Evolutionary conservation across 345 rosid species (phyloP).

Genomic region (Acer negundo): DNA sequence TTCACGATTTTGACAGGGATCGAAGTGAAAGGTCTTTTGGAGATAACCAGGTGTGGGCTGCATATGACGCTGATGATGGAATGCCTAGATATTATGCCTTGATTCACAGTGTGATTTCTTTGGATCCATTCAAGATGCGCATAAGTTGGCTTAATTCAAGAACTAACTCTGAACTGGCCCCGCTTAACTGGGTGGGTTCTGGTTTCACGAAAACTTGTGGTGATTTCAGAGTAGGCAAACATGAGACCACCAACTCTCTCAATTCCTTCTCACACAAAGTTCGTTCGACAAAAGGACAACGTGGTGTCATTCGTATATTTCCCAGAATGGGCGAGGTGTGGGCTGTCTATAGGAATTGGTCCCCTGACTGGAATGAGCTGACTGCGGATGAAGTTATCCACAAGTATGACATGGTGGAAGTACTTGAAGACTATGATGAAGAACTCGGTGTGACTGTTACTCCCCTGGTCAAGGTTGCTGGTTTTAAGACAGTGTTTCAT

Average conservation of each 20-base stretch:
- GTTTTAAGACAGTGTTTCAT: conserved; percentile 58
- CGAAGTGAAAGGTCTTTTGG: conserved; percentile 53
- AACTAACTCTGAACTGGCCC: conserved; percentile 42
- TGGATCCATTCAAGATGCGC: conserved; percentile 53
- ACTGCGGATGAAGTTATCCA: conserved; percentile 39
- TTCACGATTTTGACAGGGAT: conserved; percentile 63
- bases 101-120: conserved; percentile 55
- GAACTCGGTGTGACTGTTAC: conserved; percentile 50
- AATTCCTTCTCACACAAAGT: conserved; percentile 66
- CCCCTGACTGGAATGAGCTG: conserved; percentile 57
- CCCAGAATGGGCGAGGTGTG: conserved; percentile 67
- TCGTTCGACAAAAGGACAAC: conserved; percentile 34
- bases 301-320: conserved; percentile 45
- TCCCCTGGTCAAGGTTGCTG: conserved; percentile 63
- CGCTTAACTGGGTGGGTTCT: conserved; percentile 61
- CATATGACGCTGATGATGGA: conserved; percentile 61
- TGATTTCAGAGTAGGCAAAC: conserved; percentile 47
- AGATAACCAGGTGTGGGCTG: conserved; percentile 65
- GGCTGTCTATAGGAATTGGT: conserved; percentile 72
- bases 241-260: conserved; percentile 39
- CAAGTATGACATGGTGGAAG: conserved; percentile 65
- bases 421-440: conserved; percentile 55
- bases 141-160: conserved; percentile 57
- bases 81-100: conserved; percentile 71
- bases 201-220: conserved; percentile 66